Conservation (phyloP, 2,329 filamentous ascomycete genomes). For the Xylariaceae sp. region DNA sequence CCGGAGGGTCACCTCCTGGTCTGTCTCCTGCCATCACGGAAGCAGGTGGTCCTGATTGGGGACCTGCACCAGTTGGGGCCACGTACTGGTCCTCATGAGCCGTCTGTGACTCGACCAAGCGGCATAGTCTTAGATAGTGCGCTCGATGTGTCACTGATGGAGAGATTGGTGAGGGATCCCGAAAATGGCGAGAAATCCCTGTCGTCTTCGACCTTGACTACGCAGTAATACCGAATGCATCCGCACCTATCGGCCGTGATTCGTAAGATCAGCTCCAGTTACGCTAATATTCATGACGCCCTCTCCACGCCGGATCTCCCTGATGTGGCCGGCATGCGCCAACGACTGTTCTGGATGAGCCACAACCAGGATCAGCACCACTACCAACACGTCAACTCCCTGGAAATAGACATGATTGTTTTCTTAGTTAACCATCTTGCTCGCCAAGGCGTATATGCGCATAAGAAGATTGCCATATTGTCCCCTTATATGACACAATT, state of each 20-base stretch:
- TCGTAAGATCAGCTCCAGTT: conserved; percentile 51
- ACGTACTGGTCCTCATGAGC: conserved; percentile 48
- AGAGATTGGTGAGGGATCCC: conserved; percentile 43
- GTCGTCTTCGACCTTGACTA: conserved; percentile 38
- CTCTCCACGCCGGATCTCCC: conserved; percentile 34
- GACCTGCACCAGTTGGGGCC: conserved; percentile 60
- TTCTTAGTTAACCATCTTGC: conserved; percentile 61
- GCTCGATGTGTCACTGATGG: conserved; percentile 57
- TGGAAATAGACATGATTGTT: conserved; percentile 59
- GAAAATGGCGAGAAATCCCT: conserved; percentile 22
- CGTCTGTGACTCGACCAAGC: conserved; percentile 45
- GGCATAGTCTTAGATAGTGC: conserved; percentile 36
- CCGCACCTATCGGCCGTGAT: conserved; percentile 52
- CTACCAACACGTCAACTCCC: conserved; percentile 48
- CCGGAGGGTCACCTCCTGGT: conserved; percentile 59
- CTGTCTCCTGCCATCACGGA: conserved; percentile 51
- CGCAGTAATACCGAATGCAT: conserved; percentile 56
- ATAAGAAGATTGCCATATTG: conserved; percentile 62
- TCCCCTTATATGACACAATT: conserved; percentile 61
- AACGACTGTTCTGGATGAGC: conserved; percentile 55
- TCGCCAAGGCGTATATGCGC: conserved; percentile 55
- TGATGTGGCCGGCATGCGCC: conserved; percentile 44
- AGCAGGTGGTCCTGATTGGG: conserved; percentile 60
- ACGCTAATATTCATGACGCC: conserved; percentile 48
- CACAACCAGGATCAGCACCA: conserved; percentile 40